phyloP scores from a whole-genome alignment of 257 asterid genomes.

The Przewalskia tangutica region DNA sequence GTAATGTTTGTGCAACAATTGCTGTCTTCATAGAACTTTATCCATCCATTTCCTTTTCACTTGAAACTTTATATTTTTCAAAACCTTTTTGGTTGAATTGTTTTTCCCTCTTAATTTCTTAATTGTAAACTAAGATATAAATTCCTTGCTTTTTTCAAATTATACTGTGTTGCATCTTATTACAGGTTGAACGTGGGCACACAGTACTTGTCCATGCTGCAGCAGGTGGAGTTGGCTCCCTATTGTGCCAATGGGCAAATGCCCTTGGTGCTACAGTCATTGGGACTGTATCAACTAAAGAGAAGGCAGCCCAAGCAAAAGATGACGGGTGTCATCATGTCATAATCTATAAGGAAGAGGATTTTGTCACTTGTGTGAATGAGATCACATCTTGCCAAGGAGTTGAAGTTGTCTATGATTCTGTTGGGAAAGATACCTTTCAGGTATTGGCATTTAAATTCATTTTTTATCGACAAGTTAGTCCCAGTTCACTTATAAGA shows the following conservation, averaged over 20 bases:
- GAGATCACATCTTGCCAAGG: slow-evolving; percentile 91
- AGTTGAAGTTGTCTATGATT: slow-evolving; percentile 96
- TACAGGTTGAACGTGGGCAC: slow-evolving; percentile 81
- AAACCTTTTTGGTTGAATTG: not conserved
- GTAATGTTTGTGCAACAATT: not conserved
- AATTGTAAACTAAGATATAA: not conserved
- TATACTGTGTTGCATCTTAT: not conserved
- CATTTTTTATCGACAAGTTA: not conserved
- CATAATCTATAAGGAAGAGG: slow-evolving; percentile 67
- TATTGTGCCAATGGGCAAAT: slow-evolving; percentile 94
- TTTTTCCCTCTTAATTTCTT: not conserved
- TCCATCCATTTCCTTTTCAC: not conserved
- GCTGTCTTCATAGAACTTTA: not conserved
- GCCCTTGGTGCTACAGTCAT: slow-evolving; percentile 90
- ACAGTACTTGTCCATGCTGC: slow-evolving; percentile 91
- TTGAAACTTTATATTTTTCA: not conserved
- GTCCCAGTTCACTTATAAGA: not conserved
- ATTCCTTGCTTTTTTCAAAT: not conserved
- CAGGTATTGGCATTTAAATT: slow-evolving; percentile 42
- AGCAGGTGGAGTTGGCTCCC: slow-evolving; percentile 96
- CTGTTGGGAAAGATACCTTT: slow-evolving; percentile 95
- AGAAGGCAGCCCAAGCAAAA: slow-evolving; percentile 85
- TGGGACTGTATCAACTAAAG: slow-evolving; percentile 86
- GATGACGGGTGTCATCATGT: slow-evolving; percentile 93
- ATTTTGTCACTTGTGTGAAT: slow-evolving; percentile 67